These are phyloP conservation scores for Astrephomene gubernaculifera DNA, from an alignment of 139 green algal genomes.

Conservation along the genomic window DNA sequence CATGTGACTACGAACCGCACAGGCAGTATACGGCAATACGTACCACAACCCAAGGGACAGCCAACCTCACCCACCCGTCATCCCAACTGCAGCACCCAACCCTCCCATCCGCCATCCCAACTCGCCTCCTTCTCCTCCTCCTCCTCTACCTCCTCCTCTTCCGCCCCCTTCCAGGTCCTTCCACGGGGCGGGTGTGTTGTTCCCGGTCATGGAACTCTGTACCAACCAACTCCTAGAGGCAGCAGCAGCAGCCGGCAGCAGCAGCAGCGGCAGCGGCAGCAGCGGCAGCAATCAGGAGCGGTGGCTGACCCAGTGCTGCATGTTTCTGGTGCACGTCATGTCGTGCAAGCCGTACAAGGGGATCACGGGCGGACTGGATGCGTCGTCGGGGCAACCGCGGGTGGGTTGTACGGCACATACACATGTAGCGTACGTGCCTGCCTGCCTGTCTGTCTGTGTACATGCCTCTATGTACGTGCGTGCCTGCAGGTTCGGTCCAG, in stretches of 20 bases:
- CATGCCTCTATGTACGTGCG: neutral
- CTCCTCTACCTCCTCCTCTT: too few relatives aligned
- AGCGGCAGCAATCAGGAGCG: conserved; percentile 24
- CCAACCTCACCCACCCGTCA: too few relatives aligned
- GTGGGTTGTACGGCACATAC: neutral
- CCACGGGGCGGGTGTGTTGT: conserved; percentile 67
- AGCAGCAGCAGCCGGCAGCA: neutral
- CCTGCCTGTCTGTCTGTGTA: neutral
- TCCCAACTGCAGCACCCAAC: too few relatives aligned
- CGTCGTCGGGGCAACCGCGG: conserved; percentile 15
- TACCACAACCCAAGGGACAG: too few relatives aligned
- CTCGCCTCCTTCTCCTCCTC: too few relatives aligned
- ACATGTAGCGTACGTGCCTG: neutral
- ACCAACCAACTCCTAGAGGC: conserved; percentile 62
- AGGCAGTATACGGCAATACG: too few relatives aligned
- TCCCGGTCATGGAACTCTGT: conserved; percentile 73
- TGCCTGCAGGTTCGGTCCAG: neutral
- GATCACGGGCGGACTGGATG: neutral
- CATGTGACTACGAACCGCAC: too few relatives aligned
- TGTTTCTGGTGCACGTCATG: conserved; percentile 35
- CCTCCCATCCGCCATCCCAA: too few relatives aligned
- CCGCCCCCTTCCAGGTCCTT: conserved; percentile 70
- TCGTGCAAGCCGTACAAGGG: conserved; percentile 51
- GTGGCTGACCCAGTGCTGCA: conserved; percentile 30
- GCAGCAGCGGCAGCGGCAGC: neutral